Evolutionary conservation across 768 basidiomycete species (phyloP), one percentile per base, ranked within the genome.

Genomic region (Xerocomellus dryophilus): DNA sequence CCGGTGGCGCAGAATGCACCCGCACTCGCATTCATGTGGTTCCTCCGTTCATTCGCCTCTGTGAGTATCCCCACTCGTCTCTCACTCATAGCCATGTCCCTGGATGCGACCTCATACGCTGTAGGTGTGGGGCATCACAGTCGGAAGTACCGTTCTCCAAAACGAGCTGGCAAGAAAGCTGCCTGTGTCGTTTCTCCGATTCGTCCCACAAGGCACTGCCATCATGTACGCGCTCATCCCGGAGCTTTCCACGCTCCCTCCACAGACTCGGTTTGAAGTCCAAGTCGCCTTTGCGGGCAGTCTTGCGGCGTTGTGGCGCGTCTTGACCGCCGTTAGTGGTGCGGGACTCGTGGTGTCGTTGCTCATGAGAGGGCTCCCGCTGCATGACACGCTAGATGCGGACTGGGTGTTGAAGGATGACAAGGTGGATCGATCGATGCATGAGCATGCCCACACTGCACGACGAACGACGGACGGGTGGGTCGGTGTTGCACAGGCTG

Each of bases 51-150:
- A 8, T 38, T 75, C 47, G 68, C 71, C 3, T 64, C 69, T 43
- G 76, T 74, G 40, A 29, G 64, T 49, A 11, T 55, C 46, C 12
- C 14, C 0, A 5, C 29, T 20, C 44, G n/a, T 34, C 23, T 29
- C 14, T 41, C 23, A 12, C 43, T 14, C n/a, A 25, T 10, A 35
- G 2, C 7, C 7, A 6, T 15, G 15, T 43, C 6, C 15, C 34
- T 14, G 15, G 14, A 25, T 31, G 8, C 2, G 3, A 3, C 5
- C 11, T 35, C n/a, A 5, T 32, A 9, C 7, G 10, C 34, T 1
- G 4, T 64, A 82, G 74, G 69, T 71, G 5, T 80, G 80, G 76
- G 82, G 82, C 3, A 67, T 82, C 47, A 70, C 76, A 0, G 72
- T 84, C 48, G 76, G 77, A 4, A 70, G 73, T 14, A 74, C 77